phyloP scores from a whole-genome alignment of 257 asterid genomes.

The Primulina huaijiensis region DNA sequence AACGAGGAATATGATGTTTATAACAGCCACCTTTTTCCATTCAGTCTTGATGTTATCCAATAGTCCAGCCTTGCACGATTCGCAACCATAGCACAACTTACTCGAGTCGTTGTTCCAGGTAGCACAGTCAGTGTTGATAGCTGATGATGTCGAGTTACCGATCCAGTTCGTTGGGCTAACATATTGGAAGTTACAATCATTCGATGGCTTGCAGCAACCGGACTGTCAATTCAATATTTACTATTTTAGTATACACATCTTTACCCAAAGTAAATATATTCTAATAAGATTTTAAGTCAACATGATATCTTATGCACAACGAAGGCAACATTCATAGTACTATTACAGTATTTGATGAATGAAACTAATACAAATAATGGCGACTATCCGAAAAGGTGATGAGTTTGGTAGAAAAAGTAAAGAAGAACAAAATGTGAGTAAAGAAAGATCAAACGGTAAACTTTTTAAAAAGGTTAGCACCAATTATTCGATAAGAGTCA shows the following conservation, averaged over 20 bases:
- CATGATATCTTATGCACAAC: neutral
- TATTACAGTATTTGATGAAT: no score
- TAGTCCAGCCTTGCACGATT: conserved; percentile 87
- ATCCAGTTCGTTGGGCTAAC: conserved; percentile 87
- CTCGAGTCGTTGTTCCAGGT: conserved; percentile 59
- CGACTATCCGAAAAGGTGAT: neutral
- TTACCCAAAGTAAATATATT: neutral
- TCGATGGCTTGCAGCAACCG: conserved; percentile 94
- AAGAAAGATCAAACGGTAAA: neutral
- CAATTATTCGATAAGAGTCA: neutral
- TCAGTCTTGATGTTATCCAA: conserved; percentile 77
- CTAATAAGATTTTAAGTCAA: no score
- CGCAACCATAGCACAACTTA: conserved; percentile 60
- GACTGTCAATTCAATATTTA: conserved; percentile 46
- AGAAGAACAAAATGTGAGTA: neutral
- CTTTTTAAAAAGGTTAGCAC: neutral
- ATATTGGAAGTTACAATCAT: conserved; percentile 61
- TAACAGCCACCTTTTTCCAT: conserved; percentile 76
- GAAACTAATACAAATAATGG: neutral
- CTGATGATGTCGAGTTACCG: conserved; percentile 1
- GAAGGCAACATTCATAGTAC: neutral
- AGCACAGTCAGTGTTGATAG: conserved; percentile 52
- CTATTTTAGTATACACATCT: neutral
- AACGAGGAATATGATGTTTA: conserved; percentile 65
- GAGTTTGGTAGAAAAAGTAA: neutral